Conservation (phyloP, 1,139 yeast genomes). For the Spathaspora sp. region DNA sequence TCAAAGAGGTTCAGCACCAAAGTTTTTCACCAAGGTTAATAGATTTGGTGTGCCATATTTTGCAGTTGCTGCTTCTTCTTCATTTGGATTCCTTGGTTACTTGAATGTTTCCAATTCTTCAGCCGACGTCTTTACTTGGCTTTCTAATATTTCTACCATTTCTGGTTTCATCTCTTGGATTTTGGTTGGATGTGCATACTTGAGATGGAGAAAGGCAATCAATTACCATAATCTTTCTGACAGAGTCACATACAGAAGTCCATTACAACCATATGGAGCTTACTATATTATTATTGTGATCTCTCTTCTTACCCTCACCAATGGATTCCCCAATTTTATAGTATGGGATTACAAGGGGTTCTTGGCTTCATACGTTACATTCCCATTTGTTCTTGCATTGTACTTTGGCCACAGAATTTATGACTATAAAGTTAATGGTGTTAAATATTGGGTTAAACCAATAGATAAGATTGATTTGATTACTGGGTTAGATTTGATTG, state of each 20-base stretch:
- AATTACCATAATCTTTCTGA: slow-evolving; percentile 38
- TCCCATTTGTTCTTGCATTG: slow-evolving; percentile 51
- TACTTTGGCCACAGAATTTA: slow-evolving; percentile 43
- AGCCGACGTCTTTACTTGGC: slow-evolving; percentile 59
- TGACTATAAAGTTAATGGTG: slow-evolving; percentile 28
- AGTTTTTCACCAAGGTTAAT: slow-evolving; percentile 53
- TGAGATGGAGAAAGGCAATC: slow-evolving; percentile 57
- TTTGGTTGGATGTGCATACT: slow-evolving; percentile 42
- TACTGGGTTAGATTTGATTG: slow-evolving; percentile 47
- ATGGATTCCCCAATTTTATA: slow-evolving; percentile 56
- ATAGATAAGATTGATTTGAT: slow-evolving; percentile 43
- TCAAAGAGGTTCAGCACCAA: slow-evolving; percentile 63
- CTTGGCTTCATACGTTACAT: slow-evolving; percentile 60
- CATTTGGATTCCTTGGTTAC: slow-evolving; percentile 52
- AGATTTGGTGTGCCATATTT: slow-evolving; percentile 63
- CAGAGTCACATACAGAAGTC: slow-evolving; percentile 48
- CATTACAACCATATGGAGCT: slow-evolving; percentile 51
- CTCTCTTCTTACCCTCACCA: slow-evolving; percentile 47
- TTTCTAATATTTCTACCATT: slow-evolving; percentile 69
- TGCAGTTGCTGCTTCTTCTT: slow-evolving; percentile 36
- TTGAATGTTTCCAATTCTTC: slow-evolving; percentile 59
- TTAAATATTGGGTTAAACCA: slow-evolving; percentile 34
- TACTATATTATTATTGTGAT: slow-evolving; percentile 49
- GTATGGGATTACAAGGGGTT: slow-evolving; percentile 55
- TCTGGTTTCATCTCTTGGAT: slow-evolving; percentile 74